Base-by-base conservation (phyloP, 2,329 filamentous ascomycete genomes). In the Verticillium klebahnii region DNA sequence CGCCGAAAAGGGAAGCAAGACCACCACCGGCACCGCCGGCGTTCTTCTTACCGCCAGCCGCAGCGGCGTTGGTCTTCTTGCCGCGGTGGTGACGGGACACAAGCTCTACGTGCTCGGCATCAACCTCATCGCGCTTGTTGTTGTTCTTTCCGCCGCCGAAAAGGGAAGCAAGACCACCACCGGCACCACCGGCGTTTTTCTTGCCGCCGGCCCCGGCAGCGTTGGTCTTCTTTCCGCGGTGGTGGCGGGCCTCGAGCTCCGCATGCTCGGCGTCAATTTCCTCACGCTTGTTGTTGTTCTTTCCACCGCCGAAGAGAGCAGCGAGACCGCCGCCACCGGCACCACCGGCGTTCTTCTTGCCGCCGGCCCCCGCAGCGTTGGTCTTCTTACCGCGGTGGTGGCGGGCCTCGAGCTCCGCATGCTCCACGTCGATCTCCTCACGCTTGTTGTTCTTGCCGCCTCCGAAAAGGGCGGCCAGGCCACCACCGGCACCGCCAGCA, bases 361-460 rank as follows among this genome's bases (percentile, higher is more conserved):
- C n/a, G 15, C 39, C 39, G 7, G 14, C n/a, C 2, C 12, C 37
- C 17, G 37, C 37, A 40, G 37, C 37, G 14, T 40, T 58, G 37
- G 57, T 58, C 23, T 31, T 32, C 57, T 58, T 58, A 15, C 57
- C 57, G 11, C 57, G 36, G 25, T 58, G 57, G 19, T 58, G 56
- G 9, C 56, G 56, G 3, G 56, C 56, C 56, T 29, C 29, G 29
- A 29, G 29, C 29, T 25, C 19, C 4, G 56, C 29, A 9, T n/a
- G 11, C 5, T 15, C 19, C 8, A 25, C 11, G 11, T 17, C n/a
- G 2, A 25, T 19, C 3, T 45, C 37, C 2, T 45, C 37, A 15
- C 57, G 57, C 57, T 58, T 58, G 39, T 58, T 58, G 57, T 58
- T 58, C 25, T 58, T 58, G 15, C 39, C 36, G 7, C 56, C 56